Conservation (phyloP, 805 yeast genomes). For the Hanseniaspora pseudoguilliermondii region DNA sequence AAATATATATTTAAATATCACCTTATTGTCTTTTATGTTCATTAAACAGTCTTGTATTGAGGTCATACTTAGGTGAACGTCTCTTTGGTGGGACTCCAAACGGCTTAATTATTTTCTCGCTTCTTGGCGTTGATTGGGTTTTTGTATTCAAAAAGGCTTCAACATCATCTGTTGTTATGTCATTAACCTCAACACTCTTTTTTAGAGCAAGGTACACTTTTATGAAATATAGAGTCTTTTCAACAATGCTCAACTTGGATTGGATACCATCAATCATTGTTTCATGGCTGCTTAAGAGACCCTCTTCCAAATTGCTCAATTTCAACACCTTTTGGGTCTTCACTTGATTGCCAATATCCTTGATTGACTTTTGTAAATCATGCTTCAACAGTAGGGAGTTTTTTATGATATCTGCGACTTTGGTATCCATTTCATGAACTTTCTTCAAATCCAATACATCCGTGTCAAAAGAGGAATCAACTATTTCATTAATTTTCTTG, state of each 20-base stretch:
- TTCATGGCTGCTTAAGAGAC: neutral
- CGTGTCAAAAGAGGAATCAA: neutral
- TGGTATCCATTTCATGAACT: neutral
- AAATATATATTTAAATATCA: neutral
- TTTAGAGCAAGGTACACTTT: neutral
- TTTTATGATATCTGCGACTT: neutral
- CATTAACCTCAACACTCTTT: neutral
- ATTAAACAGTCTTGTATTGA: neutral
- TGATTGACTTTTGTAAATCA: neutral
- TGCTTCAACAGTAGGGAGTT: neutral
- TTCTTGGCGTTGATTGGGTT: neutral
- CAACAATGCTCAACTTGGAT: neutral
- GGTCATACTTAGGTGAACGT: neutral
- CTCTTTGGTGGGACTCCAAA: neutral
- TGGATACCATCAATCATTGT: neutral
- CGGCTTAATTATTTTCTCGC: neutral
- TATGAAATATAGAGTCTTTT: neutral
- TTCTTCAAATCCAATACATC: neutral
- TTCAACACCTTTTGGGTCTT: neutral
- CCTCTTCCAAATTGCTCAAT: constrained; percentile 2
- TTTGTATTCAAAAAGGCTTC: neutral
- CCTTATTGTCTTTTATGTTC: neutral
- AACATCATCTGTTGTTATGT: neutral
- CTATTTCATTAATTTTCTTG: neutral
- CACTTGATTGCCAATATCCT: neutral